These are phyloP conservation scores for Xylaria digitata DNA, from an alignment of 2,329 filamentous ascomycete species.

Conservation along the genomic window DNA sequence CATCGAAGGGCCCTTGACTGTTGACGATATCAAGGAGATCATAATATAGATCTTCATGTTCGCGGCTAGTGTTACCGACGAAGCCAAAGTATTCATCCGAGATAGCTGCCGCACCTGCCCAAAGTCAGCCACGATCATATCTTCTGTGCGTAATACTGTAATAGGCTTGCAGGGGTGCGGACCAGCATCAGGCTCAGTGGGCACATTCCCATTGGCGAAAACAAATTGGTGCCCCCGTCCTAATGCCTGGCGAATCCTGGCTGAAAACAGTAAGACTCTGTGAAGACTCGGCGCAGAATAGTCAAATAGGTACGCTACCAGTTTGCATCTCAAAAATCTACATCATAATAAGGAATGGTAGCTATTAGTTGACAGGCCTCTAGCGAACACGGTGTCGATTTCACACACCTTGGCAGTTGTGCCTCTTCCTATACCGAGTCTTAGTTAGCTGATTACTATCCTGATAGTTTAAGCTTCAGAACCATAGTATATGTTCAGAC, in stretches of 20 bases:
- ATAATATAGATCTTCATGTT: conserved; percentile 43
- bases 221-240: conserved; percentile 45
- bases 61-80: conserved; percentile 39
- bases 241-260: conserved; percentile 45
- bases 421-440: conserved; percentile 38
- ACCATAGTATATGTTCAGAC: not conserved
- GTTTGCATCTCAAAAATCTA: conserved; percentile 49
- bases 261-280: conserved; percentile 37
- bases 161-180: conserved; percentile 15
- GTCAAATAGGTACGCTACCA: conserved; percentile 37
- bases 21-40: conserved; percentile 44
- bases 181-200: conserved; percentile 43
- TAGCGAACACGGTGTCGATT: not conserved
- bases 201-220: conserved; percentile 44
- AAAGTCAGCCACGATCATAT: conserved; percentile 24
- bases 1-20: conserved; percentile 47
- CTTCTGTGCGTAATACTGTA: not conserved
- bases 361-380: conserved; percentile 25
- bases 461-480: not conserved
- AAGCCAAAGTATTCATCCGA: conserved; percentile 44
- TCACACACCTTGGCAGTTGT: conserved; percentile 43
- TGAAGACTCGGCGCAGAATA: conserved; percentile 5
- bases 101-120: conserved; percentile 41
- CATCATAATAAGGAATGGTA: not conserved
- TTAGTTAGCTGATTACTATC: conserved; percentile 40